Conservation (phyloP, 2,329 filamentous ascomycete genomes). For the Trichoderma atroviride region DNA sequence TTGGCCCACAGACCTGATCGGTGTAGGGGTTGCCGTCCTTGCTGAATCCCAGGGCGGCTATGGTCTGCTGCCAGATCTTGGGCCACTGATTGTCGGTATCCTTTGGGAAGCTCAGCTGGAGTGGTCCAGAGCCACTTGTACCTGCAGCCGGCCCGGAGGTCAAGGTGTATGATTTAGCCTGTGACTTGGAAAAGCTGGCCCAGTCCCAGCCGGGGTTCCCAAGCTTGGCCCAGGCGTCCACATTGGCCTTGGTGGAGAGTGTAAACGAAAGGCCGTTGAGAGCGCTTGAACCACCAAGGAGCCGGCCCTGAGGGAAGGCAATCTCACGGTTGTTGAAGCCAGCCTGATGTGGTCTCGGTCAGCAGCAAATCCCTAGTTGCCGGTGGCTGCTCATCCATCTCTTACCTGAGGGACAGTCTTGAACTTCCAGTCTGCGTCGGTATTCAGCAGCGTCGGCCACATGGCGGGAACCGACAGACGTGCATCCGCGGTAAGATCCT, state of each 20-base stretch:
- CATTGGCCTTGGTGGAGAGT: constrained; percentile 21
- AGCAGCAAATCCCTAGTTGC: neutral
- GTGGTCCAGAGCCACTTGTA: constrained; percentile 34
- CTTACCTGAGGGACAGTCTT: constrained; percentile 33
- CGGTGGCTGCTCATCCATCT: neutral
- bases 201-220: constrained; percentile 36
- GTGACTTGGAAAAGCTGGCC: constrained; percentile 33
- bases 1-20: constrained; percentile 36
- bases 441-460: constrained; percentile 33
- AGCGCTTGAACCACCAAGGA: constrained; percentile 36
- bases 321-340: constrained; percentile 30
- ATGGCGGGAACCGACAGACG: constrained; percentile 34
- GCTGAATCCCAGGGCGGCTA: neutral
- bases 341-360: neutral
- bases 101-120: constrained; percentile 32
- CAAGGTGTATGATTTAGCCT: constrained; percentile 40
- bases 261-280: constrained; percentile 36
- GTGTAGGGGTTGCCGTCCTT: constrained; percentile 35
- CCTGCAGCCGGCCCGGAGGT: constrained; percentile 22
- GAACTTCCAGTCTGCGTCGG: constrained; percentile 35
- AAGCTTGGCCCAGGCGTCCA: constrained; percentile 34
- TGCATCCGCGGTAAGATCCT: constrained; percentile 34
- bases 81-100: constrained; percentile 7
- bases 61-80: constrained; percentile 15
- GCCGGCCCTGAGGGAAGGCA: constrained; percentile 30